Percentiles rank a stretch among this genome's conserved stretches.
Evolutionary conservation across 768 basidiomycete species (phyloP).

Genomic region (Myochromella boudieri): DNA sequence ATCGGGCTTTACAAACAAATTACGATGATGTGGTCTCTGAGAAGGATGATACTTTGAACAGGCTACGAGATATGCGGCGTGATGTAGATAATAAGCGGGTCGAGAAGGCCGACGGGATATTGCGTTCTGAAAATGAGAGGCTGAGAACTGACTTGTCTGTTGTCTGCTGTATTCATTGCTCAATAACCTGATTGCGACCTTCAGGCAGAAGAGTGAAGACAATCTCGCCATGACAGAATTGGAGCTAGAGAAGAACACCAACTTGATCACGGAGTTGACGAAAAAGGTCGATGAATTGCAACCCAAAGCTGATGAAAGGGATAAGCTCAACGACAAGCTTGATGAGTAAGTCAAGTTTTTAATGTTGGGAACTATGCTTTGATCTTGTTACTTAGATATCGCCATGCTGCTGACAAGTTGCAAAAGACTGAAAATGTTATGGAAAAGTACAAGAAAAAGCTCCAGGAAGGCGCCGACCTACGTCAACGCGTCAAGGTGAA

Average conservation of each 20-base stretch:
- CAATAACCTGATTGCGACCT: conserved; percentile 28
- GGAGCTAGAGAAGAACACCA: conserved; percentile 79
- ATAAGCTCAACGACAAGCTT: conserved; percentile 84
- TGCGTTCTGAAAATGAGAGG: conserved; percentile 81
- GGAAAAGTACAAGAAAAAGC: conserved; percentile 98
- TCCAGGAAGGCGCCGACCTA: conserved; percentile 90
- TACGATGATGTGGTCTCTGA: conserved; percentile 78
- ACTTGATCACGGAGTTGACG: conserved; percentile 67
- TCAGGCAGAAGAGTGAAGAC: conserved; percentile 92
- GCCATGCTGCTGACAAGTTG: conserved; percentile 87
- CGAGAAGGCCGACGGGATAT: conserved; percentile 74
- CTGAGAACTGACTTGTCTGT: conserved; percentile 84
- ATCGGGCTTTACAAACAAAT: conserved; percentile 69
- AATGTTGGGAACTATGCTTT: neutral
- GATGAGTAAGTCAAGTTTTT: conserved; percentile 70
- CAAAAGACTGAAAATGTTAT: conserved; percentile 96
- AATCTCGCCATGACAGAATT: conserved; percentile 80
- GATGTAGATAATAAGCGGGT: conserved; percentile 61
- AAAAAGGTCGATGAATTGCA: conserved; percentile 83
- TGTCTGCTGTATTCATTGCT: conserved; percentile 1
- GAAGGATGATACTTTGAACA: conserved; percentile 70
- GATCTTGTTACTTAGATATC: conserved; percentile 53
- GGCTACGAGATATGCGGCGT: conserved; percentile 58
- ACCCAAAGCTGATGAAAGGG: conserved; percentile 71
- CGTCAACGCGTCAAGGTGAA: conserved; percentile 81